phyloP scores from a whole-genome alignment of 2,329 filamentous ascomycete species.

The Cladosporium sp. region DNA sequence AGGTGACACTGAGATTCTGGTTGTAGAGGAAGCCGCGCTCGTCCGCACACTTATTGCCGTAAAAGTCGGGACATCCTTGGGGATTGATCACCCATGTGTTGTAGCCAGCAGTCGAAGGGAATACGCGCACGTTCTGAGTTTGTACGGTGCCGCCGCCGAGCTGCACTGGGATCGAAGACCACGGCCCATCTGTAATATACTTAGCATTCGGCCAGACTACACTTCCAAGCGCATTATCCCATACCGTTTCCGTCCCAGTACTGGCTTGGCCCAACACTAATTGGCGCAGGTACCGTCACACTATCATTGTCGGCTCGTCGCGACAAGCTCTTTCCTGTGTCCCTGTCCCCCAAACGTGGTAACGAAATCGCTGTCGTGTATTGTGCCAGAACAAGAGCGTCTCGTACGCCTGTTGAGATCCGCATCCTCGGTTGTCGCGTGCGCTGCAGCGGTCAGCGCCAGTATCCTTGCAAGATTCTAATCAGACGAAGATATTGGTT shows the following conservation, averaged over 20 bases:
- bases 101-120: slow-evolving; percentile 30
- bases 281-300: slow-evolving; percentile 27
- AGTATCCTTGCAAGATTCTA: not conserved
- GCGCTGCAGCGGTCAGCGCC: not conserved
- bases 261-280: slow-evolving; percentile 32
- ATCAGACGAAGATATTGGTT: no score
- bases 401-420: not conserved
- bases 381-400: slow-evolving; percentile 1
- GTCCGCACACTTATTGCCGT: slow-evolving; percentile 27
- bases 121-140: slow-evolving; percentile 30
- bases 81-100: slow-evolving; percentile 27
- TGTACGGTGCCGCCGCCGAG: slow-evolving; percentile 25
- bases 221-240: not conserved
- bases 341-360: not conserved
- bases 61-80: slow-evolving; percentile 26
- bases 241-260: slow-evolving; percentile 35
- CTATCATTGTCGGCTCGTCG: slow-evolving; percentile 9
- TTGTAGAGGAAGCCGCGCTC: slow-evolving; percentile 43
- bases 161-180: slow-evolving; percentile 36
- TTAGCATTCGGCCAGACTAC: not conserved
- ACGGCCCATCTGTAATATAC: slow-evolving; percentile 26
- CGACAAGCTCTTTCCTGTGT: not conserved
- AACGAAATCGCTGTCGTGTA: slow-evolving; percentile 7
- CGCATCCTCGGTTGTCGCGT: not conserved
- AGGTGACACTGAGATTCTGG: slow-evolving; percentile 52